Evolutionary conservation across 1,139 yeast genomes (phyloP).

Genomic region (Suhomyces choctaworum): DNA sequence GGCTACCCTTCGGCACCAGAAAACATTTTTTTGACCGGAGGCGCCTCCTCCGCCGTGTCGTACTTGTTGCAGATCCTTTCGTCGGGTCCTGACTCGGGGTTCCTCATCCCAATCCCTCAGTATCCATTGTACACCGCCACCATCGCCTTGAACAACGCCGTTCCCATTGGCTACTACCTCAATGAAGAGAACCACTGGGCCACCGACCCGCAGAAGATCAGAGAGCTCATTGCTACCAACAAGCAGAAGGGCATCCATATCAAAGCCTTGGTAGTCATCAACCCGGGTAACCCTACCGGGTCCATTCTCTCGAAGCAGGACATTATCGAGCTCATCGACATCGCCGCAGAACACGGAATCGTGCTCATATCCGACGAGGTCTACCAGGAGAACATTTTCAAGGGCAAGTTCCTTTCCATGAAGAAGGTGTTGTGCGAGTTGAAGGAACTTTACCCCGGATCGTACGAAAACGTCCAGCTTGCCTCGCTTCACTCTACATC

Average conservation of each 20-base stretch:
- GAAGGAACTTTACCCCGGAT: constrained; percentile 51
- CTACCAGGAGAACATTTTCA: constrained; percentile 86
- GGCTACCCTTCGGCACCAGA: constrained; percentile 59
- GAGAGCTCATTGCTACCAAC: constrained; percentile 53
- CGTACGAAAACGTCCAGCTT: constrained; percentile 72
- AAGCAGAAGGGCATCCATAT: constrained; percentile 58
- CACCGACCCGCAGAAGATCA: constrained; percentile 68
- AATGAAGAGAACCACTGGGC: constrained; percentile 85
- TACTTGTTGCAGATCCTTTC: constrained; percentile 72
- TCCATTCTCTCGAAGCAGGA: constrained; percentile 66
- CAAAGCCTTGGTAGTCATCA: constrained; percentile 85
- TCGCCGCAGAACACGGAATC: constrained; percentile 82
- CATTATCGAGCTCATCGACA: constrained; percentile 66
- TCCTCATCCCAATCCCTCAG: constrained; percentile 94
- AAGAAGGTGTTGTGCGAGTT: constrained; percentile 67
- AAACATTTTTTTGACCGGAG: constrained; percentile 80
- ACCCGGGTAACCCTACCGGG: constrained; percentile 99
- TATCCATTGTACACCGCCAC: constrained; percentile 96
- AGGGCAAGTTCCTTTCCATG: constrained; percentile 64
- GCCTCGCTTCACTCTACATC: constrained; percentile 96
- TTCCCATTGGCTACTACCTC: constrained; percentile 83
- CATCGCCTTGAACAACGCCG: constrained; percentile 76
- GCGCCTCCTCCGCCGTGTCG: constrained; percentile 90
- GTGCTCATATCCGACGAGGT: constrained; percentile 98
- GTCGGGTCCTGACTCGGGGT: constrained; percentile 69